A percentile compares a stretch with the other conserved stretches of the same genome.
Evolutionary conservation across 2,329 filamentous ascomycete genomes (phyloP).

Genomic region (Calonectria henricotiae): DNA sequence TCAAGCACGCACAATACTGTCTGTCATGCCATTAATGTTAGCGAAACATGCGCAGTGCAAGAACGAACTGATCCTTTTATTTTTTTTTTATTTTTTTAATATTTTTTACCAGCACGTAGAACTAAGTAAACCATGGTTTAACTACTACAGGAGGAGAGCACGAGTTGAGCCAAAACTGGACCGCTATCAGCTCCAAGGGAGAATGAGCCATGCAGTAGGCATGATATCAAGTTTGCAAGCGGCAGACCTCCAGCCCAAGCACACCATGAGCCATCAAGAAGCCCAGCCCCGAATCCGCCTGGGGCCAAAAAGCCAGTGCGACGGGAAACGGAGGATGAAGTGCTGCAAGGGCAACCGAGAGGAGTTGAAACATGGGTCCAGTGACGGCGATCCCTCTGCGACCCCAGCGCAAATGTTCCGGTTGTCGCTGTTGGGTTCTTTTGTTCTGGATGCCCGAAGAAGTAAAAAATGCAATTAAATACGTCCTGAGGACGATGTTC

Average conservation of each 20-base stretch:
- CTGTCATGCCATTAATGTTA: not conserved
- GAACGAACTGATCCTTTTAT: no score
- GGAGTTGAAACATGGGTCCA: constrained; percentile 51
- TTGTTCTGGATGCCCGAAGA: not conserved
- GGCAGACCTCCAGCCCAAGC: constrained; percentile 62
- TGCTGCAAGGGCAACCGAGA: constrained; percentile 54
- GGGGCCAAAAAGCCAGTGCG: constrained; percentile 54
- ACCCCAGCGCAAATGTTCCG: constrained; percentile 56
- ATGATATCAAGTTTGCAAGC: constrained; percentile 55
- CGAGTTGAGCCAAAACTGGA: not conserved
- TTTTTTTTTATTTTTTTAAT: no score
- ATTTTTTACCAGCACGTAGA: constrained; percentile 8
- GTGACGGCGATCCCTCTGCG: constrained; percentile 62
- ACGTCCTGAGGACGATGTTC: not conserved
- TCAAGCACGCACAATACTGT: not conserved
- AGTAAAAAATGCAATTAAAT: no score
- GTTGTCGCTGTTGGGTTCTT: not conserved
- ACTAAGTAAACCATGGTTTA: not conserved
- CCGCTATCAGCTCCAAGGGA: constrained; percentile 8
- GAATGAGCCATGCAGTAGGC: constrained; percentile 28
- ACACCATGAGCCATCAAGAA: constrained; percentile 64
- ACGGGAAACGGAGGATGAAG: constrained; percentile 1
- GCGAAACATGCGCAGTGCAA: not conserved
- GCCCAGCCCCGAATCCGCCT: constrained; percentile 59
- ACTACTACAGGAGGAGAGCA: not conserved